These are phyloP conservation scores for Trametes villosa DNA, from an alignment of 768 basidiomycete genomes.

Conservation along the genomic window DNA sequence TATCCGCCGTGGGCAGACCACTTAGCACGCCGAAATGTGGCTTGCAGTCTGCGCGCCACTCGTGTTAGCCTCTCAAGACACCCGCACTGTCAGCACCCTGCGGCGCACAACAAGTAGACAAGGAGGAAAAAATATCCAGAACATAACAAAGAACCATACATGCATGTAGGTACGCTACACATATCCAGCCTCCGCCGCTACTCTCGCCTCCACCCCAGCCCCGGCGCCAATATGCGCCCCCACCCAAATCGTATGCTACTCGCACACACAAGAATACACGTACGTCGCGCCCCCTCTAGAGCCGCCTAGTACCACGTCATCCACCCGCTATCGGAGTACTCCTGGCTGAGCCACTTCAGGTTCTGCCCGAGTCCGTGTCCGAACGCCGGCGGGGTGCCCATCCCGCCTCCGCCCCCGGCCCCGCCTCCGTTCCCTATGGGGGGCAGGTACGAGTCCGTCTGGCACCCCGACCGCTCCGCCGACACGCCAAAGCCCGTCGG, in stretches of 20 bases:
- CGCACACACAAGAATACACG: neutral
- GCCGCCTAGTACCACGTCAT: conserved; percentile 33
- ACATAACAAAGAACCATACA: neutral
- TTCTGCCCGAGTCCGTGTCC: conserved; percentile 9
- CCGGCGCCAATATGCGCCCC: neutral
- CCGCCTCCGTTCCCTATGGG: neutral
- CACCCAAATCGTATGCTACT: neutral
- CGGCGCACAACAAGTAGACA: too few species aligned
- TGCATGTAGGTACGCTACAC: neutral
- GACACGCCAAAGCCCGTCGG: conserved; percentile 21
- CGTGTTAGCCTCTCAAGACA: too few species aligned
- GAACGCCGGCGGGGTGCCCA: neutral
- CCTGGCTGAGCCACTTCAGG: conserved; percentile 24
- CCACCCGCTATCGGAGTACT: conserved; percentile 33
- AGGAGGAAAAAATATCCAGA: too few species aligned
- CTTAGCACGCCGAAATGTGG: too few species aligned
- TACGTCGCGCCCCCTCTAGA: neutral
- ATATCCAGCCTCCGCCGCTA: neutral
- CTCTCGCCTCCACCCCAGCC: neutral
- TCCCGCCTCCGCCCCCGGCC: too few species aligned
- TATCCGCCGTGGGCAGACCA: too few species aligned
- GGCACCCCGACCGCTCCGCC: conserved; percentile 20
- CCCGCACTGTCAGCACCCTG: too few species aligned
- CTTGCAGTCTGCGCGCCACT: too few species aligned
- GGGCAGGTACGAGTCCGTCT: conserved; percentile 12